These are phyloP conservation scores for Ceriops decandra DNA, from an alignment of 345 rosid genomes.

Conservation along the genomic window DNA sequence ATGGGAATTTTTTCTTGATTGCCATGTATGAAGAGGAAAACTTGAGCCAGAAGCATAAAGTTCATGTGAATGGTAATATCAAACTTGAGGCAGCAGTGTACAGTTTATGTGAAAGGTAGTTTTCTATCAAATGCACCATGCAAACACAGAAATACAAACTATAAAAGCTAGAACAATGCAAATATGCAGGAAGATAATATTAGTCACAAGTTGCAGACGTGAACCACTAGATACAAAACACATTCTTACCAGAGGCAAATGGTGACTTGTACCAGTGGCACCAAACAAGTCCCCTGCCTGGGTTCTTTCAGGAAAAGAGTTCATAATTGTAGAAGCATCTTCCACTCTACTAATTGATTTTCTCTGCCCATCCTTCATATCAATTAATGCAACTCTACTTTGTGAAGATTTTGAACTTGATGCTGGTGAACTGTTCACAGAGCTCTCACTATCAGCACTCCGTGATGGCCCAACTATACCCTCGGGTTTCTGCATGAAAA, in stretches of 20 bases:
- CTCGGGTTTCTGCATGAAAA: conserved; percentile 64
- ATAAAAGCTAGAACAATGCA: too few relatives aligned
- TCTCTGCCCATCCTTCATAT: conserved; percentile 41
- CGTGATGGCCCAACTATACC: conserved; percentile 45
- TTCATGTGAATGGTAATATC: too few relatives aligned
- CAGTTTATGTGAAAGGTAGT: too few relatives aligned
- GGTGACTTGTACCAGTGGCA: conserved; percentile 49
- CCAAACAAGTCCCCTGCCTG: conserved; percentile 70
- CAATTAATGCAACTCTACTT: conserved; percentile 32
- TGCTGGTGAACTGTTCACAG: conserved; percentile 58
- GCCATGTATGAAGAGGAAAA: too few relatives aligned
- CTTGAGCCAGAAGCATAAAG: too few relatives aligned
- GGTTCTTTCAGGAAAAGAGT: conserved; percentile 62
- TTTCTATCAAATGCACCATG: too few relatives aligned
- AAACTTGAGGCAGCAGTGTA: too few relatives aligned
- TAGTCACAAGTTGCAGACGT: too few relatives aligned
- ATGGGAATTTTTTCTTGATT: too few relatives aligned
- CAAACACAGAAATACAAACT: too few relatives aligned
- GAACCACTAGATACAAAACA: too few relatives aligned
- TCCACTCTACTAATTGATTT: conserved; percentile 53
- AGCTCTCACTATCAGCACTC: conserved; percentile 56
- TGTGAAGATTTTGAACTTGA: conserved; percentile 61
- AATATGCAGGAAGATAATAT: too few relatives aligned
- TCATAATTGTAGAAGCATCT: conserved; percentile 39
- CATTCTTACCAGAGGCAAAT: conserved; percentile 52